Evolutionary conservation across 805 yeast species (phyloP).

Genomic region (Candida caryicola): DNA sequence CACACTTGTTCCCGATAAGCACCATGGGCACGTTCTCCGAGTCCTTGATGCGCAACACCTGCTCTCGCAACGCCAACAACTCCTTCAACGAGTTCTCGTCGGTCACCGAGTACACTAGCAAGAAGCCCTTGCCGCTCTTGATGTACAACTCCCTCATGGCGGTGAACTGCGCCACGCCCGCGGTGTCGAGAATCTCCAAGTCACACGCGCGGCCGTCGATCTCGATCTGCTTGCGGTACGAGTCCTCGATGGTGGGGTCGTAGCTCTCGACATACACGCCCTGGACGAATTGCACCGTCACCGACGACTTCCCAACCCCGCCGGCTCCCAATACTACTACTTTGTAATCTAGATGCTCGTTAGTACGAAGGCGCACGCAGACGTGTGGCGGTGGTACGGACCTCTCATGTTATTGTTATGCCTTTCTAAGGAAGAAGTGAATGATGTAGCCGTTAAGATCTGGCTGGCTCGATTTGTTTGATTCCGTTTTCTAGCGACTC

Average conservation of each 20-base stretch:
- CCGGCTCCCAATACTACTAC: constrained; percentile 94
- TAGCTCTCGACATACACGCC: constrained; percentile 87
- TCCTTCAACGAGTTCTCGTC: constrained; percentile 71
- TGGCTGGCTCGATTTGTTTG: background rate
- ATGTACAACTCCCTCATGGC: constrained; percentile 91
- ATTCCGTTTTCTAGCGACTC: background rate
- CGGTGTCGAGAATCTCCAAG: constrained; percentile 66
- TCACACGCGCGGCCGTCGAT: constrained; percentile 86
- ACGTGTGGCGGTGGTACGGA: constrained; percentile 1
- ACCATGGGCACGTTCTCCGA: constrained; percentile 80
- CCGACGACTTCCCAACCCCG: constrained; percentile 93
- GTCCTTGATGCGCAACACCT: constrained; percentile 81
- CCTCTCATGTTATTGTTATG: constrained; percentile 9
- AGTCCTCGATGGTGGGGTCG: constrained; percentile 97
- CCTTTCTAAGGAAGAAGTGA: background rate
- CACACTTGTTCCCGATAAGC: constrained; percentile 88
- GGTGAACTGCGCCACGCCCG: constrained; percentile 81
- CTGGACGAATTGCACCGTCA: constrained; percentile 89
- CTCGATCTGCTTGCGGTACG: constrained; percentile 84
- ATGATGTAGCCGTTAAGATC: background rate
- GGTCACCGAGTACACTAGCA: constrained; percentile 57
- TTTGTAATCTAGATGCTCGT: constrained; percentile 60
- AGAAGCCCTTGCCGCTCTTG: constrained; percentile 78
- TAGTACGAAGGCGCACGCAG: background rate
- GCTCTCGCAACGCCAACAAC: constrained; percentile 74